These are phyloP conservation scores for Brassica hybrid DNA, from an alignment of 441 rosid genomes.

Conservation along the genomic window DNA sequence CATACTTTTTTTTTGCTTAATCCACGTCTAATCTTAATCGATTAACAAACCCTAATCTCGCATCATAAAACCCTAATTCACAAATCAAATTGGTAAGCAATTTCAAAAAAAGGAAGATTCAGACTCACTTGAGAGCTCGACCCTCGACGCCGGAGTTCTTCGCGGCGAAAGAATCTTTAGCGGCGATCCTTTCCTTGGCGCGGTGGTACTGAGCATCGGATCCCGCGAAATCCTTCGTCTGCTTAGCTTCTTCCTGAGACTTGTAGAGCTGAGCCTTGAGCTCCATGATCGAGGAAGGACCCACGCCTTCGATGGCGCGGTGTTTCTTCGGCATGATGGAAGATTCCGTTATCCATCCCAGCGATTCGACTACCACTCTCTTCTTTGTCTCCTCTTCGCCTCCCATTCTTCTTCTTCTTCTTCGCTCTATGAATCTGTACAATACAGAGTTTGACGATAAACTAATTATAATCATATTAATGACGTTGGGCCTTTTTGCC, in stretches of 20 bases:
- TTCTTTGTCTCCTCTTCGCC: slow-evolving; percentile 63
- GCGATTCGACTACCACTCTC: slow-evolving; percentile 75
- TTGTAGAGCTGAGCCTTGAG: slow-evolving; percentile 91
- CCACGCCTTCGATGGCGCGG: slow-evolving; percentile 87
- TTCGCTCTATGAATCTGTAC: neutral
- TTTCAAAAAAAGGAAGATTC: neutral
- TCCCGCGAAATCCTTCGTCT: slow-evolving; percentile 60
- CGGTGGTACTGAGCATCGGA: slow-evolving; percentile 75
- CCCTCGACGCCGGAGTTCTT: slow-evolving; percentile 85
- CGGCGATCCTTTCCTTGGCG: slow-evolving; percentile 64
- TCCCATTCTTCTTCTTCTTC: slow-evolving; percentile 35
- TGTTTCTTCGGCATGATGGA: slow-evolving; percentile 88
- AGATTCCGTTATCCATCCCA: slow-evolving; percentile 97
- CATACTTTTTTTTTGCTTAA: neutral
- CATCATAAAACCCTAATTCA: neutral
- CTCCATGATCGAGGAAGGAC: slow-evolving; percentile 82
- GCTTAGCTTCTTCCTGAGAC: slow-evolving; percentile 82
- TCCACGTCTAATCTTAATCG: neutral
- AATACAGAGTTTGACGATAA: slow-evolving; percentile 7
- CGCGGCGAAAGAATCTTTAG: slow-evolving; percentile 58
- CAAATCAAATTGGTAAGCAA: neutral
- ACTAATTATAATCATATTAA: neutral
- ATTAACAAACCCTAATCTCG: neutral
- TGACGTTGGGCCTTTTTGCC: neutral
- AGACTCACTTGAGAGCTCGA: slow-evolving; percentile 68